These are phyloP conservation scores for Ilyonectria destructans DNA, from an alignment of 2,329 filamentous ascomycete genomes.

Conservation along the genomic window DNA sequence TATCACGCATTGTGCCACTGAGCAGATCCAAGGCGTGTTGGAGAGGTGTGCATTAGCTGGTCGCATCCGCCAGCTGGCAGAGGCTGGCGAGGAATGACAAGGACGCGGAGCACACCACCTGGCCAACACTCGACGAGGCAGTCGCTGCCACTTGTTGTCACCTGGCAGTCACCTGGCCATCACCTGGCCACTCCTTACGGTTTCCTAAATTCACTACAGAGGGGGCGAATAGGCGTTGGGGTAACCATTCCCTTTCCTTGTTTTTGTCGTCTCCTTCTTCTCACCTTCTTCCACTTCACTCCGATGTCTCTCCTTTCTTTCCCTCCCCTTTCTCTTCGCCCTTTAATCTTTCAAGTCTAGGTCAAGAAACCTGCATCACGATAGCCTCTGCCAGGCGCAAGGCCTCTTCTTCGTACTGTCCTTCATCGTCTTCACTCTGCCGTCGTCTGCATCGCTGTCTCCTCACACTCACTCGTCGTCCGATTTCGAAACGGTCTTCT, in stretches of 20 bases:
- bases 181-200: conserved; percentile 25
- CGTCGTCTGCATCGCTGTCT: conserved; percentile 27
- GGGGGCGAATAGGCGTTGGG: conserved; percentile 30
- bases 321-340: background rate
- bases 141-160: conserved; percentile 13
- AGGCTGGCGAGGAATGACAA: background rate
- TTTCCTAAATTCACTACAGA: conserved; percentile 33
- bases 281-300: conserved; percentile 8
- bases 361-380: background rate
- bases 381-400: background rate
- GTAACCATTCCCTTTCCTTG: conserved; percentile 33
- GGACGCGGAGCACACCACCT: background rate
- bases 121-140: conserved; percentile 7
- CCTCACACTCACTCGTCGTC: conserved; percentile 4
- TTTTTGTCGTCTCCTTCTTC: conserved; percentile 23
- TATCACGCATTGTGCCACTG: conserved; percentile 26
- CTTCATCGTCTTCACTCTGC: conserved; percentile 18
- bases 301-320: background rate
- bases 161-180: conserved; percentile 21
- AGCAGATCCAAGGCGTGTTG: background rate
- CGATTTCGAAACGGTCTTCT: conserved; percentile 8
- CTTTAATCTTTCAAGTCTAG: background rate
- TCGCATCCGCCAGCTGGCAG: conserved; percentile 14
- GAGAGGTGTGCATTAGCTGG: conserved; percentile 13
- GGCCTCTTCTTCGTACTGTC: conserved; percentile 31